A percentile compares a stretch with the other conserved stretches of the same genome.
phyloP scores from a whole-genome alignment of 192 early-diverging fungal genomes.

The Umbelopsis vinacea region DNA sequence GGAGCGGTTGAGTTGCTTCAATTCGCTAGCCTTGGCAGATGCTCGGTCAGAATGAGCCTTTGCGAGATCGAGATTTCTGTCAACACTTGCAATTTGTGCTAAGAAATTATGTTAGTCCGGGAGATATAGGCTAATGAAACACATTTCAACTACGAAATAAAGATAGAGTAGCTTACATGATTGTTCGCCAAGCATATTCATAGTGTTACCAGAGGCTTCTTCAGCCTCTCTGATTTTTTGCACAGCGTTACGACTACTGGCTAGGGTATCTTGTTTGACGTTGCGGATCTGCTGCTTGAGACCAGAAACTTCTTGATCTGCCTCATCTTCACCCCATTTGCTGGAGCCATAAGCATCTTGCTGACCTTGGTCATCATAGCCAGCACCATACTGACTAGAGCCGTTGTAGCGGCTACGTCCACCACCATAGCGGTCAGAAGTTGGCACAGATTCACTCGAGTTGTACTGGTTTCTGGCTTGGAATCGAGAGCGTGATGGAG shows the following conservation, averaged over 20 bases:
- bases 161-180: conserved; percentile 43
- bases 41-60: conserved; percentile 62
- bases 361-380: conserved; percentile 18
- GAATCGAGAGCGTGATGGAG: conserved; percentile 11
- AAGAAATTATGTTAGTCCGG: background rate
- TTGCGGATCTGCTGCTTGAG: conserved; percentile 67
- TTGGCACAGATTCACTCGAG: background rate
- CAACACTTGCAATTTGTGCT: conserved; percentile 53
- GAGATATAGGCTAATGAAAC: background rate
- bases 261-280: conserved; percentile 67
- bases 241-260: conserved; percentile 67
- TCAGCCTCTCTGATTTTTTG: conserved; percentile 66
- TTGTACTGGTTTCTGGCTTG: conserved; percentile 18
- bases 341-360: conserved; percentile 29
- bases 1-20: conserved; percentile 73
- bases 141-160: background rate
- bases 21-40: conserved; percentile 53
- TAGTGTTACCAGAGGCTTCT: conserved; percentile 58
- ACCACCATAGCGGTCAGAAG: conserved; percentile 11
- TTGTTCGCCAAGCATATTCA: conserved; percentile 71
- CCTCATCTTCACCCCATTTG: conserved; percentile 52
- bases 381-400: background rate
- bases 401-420: conserved; percentile 18
- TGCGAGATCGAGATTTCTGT: conserved; percentile 69
- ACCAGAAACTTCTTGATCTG: conserved; percentile 63